Base-by-base conservation (phyloP, 2,329 filamentous ascomycete genomes). In the Hirsutella thompsonii region DNA sequence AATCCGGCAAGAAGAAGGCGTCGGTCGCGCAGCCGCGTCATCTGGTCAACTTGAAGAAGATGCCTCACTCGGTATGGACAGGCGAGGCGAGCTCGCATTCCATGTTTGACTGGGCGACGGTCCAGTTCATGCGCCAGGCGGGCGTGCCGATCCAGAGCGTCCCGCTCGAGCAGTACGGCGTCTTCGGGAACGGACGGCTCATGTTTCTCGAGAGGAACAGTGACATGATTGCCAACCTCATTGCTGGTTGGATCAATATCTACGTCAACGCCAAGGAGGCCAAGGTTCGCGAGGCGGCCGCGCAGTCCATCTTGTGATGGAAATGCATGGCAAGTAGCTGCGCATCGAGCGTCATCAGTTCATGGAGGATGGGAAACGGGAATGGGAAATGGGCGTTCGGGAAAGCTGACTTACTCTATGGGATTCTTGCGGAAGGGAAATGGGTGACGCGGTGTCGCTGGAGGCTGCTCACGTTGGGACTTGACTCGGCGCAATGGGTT, bases 161-260 rank as follows among this genome's bases (percentile, higher is more conserved):
- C 29, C 55, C 62, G 38, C 56, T 78, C 36, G 62, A 57, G 0
- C 53, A 67, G 1, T 42, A 57, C 1, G 62, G 61, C 0, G 64
- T 76, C 2, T 51, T 55, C 19, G 74, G 74, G 0, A 78, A 79
- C 44, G 72, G 70, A 0, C 73, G 76, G 48, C 62, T 77, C 43
- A 61, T 69, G 56, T 72, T 72, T 36, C 49, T 76, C 28, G 72
- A 76, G 56, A 62, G 57, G 48, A 75, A 76, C 48, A 74, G 64
- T 43, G 46, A 62, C 26, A 49, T 59, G 0, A 59, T 74, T 40
- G 66, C 64, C 2, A 49, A 48, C 3, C 44, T 60, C 10, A 45
- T 70, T 2, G 46, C 57, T 13, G 35, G 50, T 4, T 70, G 66
- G 66, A 62, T 65, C 4, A 4, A 8, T 10, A 2, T 13, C 3